Evolutionary conservation across 2,329 filamentous ascomycete species (phyloP), one percentile per base, ranked within the genome.

Genomic region (Pseudogymnoascus sp.): DNA sequence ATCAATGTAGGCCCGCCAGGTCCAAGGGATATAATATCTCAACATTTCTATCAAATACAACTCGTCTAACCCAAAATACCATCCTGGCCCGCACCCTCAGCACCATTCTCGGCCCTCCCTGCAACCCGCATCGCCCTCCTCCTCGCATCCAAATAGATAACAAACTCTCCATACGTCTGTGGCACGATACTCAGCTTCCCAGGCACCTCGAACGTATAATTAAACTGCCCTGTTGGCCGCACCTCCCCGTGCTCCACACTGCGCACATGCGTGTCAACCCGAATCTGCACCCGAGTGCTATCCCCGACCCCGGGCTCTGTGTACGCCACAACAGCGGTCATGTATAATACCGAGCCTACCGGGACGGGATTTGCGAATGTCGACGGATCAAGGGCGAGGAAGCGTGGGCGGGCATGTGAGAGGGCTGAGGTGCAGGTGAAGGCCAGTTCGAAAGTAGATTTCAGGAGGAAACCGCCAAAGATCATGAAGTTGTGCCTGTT

Each of bases 401-500:
- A 90, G 18, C 82, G 86, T 1, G 87, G 87, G 4, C 87, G 79
- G 1, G 81, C 79, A 70, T 89, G 86, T 0, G 86, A 83, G 69
- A 88, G 87, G 1, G 84, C 82, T 0, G 86, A 85, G 1, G 85
- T 86, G 70, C 86, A 88, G 69, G 86, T 89, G 74, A 90, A 90
- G 1, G 87, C 87, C 1, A 90, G 79, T 72, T 90, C 87, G 67
- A 89, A 90, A 0, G 86, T 87, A 66, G 87, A 83, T 70, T 88
- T 88, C 1, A 90, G 79, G 1, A 90, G 78, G 70, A 86, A 89
- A 11, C 87, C 87, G 62, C 87, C 87, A 69, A 90, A 90, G 63
- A 90, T 89, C 86, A 89, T 89, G 75, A 88, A 88, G 67, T 87
- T 85, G 73, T 89, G 86, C 2, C 85, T 75, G 73, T 88, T 88